Evolutionary conservation across 2,329 filamentous ascomycete species (phyloP).

Genomic region (Aplosporella prunicola): DNA sequence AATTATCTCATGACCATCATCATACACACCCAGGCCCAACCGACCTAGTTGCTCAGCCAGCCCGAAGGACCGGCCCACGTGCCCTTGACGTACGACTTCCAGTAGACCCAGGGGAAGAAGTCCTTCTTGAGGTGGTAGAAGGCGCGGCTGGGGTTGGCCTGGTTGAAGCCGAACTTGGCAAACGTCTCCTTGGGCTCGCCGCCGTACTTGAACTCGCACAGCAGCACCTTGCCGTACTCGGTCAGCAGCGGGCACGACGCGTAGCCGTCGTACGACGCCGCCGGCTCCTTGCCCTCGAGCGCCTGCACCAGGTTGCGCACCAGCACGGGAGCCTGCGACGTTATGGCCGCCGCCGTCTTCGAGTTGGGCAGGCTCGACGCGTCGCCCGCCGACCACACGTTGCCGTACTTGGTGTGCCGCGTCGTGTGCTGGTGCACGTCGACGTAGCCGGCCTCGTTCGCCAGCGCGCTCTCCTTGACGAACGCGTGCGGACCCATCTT

Average conservation of each 20-base stretch:
- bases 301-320: slow-evolving; percentile 25
- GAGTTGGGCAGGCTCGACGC: slow-evolving; percentile 29
- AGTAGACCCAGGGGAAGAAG: slow-evolving; percentile 60
- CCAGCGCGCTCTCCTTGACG: slow-evolving; percentile 26
- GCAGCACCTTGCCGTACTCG: slow-evolving; percentile 52
- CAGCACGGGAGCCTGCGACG: slow-evolving; percentile 27
- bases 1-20: too few species aligned
- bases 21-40: too few species aligned
- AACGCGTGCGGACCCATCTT: slow-evolving; percentile 31
- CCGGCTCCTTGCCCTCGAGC: slow-evolving; percentile 19
- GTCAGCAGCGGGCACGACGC: slow-evolving; percentile 31
- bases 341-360: slow-evolving; percentile 32
- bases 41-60: too few species aligned
- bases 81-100: slow-evolving; percentile 50
- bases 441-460: slow-evolving; percentile 28
- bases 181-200: slow-evolving; percentile 56
- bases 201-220: slow-evolving; percentile 58
- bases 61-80: slow-evolving; percentile 54
- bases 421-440: slow-evolving; percentile 27
- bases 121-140: slow-evolving; percentile 58
- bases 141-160: slow-evolving; percentile 44
- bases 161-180: slow-evolving; percentile 47
- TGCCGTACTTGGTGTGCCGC: slow-evolving; percentile 29
- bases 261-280: slow-evolving; percentile 28
- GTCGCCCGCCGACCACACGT: slow-evolving; percentile 32